Percentiles rank a stretch among this genome's conserved stretches.
These are phyloP conservation scores for Neurospora sp. DNA, from an alignment of 495 filamentous ascomycete genomes.

Conservation along the genomic window DNA sequence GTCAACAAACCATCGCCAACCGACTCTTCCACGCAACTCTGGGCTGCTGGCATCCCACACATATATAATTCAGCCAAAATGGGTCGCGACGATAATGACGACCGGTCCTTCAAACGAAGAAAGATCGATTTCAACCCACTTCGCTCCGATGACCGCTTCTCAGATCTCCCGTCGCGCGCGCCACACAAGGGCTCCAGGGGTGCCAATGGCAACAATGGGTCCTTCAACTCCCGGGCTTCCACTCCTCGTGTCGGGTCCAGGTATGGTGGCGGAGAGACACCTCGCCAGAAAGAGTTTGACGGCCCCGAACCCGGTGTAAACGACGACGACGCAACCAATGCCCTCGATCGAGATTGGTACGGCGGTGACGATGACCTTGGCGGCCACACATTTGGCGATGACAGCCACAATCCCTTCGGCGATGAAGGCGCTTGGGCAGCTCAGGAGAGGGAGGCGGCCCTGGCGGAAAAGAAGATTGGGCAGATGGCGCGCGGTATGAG, in stretches of 20 bases:
- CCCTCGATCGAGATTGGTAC: slow-evolving; percentile 87
- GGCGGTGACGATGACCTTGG: slow-evolving; percentile 61
- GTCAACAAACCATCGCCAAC: neutral
- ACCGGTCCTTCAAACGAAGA: slow-evolving; percentile 48
- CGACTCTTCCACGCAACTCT: neutral
- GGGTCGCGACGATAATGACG: slow-evolving; percentile 31
- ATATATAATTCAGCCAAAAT: slow-evolving; percentile 5
- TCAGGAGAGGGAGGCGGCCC: slow-evolving; percentile 57
- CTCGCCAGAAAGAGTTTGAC: slow-evolving; percentile 43
- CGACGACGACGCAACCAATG: slow-evolving; percentile 39
- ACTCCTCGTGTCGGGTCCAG: slow-evolving; percentile 38
- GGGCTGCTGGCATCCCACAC: neutral
- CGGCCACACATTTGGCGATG: slow-evolving; percentile 66
- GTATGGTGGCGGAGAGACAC: slow-evolving; percentile 31
- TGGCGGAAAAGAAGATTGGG: slow-evolving; percentile 63
- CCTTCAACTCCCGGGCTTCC: slow-evolving; percentile 30
- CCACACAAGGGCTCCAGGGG: slow-evolving; percentile 3
- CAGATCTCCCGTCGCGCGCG: slow-evolving; percentile 40
- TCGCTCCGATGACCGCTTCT: slow-evolving; percentile 46
- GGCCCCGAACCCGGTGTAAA: slow-evolving; percentile 38
- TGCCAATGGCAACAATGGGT: slow-evolving; percentile 21
- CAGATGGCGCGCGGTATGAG: slow-evolving; percentile 47
- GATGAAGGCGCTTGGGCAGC: slow-evolving; percentile 52
- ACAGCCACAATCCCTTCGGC: slow-evolving; percentile 45
- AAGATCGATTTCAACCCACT: slow-evolving; percentile 50